A percentile compares a stretch with the other conserved stretches of the same genome.
These are phyloP conservation scores for Fusarium domesticum DNA, from an alignment of 2,329 filamentous ascomycete species.

Conservation along the genomic window DNA sequence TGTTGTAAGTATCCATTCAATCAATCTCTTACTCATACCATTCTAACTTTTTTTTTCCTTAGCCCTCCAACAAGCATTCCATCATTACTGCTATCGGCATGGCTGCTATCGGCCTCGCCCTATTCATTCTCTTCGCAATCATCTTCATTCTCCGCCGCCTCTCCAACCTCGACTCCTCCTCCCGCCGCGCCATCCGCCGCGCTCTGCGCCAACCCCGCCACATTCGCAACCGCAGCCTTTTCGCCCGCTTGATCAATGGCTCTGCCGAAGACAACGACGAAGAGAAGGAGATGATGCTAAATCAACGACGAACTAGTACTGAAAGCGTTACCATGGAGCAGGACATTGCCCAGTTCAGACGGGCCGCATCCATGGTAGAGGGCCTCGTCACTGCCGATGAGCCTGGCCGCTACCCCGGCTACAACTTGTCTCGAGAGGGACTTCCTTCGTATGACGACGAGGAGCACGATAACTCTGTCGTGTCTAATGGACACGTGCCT, in stretches of 20 bases:
- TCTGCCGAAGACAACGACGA: constrained; percentile 20
- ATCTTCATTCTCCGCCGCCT: constrained; percentile 24
- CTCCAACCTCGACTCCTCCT: constrained; percentile 15
- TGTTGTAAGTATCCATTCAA: constrained; percentile 12
- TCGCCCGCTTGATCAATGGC: constrained; percentile 33
- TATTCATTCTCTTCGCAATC: constrained; percentile 28
- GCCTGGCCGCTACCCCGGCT: constrained; percentile 29
- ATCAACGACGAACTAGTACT: constrained; percentile 11
- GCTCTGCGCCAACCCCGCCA: constrained; percentile 24
- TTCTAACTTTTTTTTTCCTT: neutral
- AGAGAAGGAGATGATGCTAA: constrained; percentile 24
- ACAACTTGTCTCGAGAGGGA: constrained; percentile 31
- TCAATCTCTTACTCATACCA: too few species aligned
- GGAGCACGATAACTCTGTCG: constrained; percentile 33
- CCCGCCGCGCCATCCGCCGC: constrained; percentile 24
- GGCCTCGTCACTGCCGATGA: constrained; percentile 46
- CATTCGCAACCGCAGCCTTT: constrained; percentile 32
- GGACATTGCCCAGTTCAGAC: constrained; percentile 48
- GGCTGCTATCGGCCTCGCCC: constrained; percentile 21
- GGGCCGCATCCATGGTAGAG: constrained; percentile 44
- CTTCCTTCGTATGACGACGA: constrained; percentile 43
- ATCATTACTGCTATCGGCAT: constrained; percentile 27
- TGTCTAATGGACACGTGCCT: constrained; percentile 44
- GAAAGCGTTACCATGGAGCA: constrained; percentile 43
- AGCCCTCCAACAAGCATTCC: constrained; percentile 11